A percentile compares a stretch with the other conserved stretches of the same genome.
Conservation (phyloP, 1,284 basidiomycete genomes). For the Schizophyllum amplum region DNA sequence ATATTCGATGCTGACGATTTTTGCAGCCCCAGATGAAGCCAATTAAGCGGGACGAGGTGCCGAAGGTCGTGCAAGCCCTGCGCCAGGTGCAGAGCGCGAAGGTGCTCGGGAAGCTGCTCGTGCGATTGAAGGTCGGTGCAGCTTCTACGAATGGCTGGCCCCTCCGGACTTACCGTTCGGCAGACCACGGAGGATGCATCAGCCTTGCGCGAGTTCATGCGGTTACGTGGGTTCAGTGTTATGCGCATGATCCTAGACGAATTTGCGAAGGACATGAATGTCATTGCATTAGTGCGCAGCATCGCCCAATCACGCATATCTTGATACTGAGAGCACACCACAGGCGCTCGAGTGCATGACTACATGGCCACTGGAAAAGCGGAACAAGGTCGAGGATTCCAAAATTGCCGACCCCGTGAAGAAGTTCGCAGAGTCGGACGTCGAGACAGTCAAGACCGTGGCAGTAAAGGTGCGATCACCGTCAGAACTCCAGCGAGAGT, state of each 20-base stretch:
- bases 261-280: slow-evolving; percentile 63
- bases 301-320: not conserved
- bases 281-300: slow-evolving; percentile 56
- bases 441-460: slow-evolving; percentile 44
- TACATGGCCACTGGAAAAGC: slow-evolving; percentile 78
- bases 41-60: slow-evolving; percentile 73
- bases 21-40: slow-evolving; percentile 69
- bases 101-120: slow-evolving; percentile 79
- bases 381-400: slow-evolving; percentile 93
- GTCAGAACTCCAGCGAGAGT: not conserved
- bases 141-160: not conserved
- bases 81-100: slow-evolving; percentile 84
- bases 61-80: slow-evolving; percentile 88
- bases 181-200: slow-evolving; percentile 84
- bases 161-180: slow-evolving; percentile 4
- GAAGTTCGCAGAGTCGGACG: slow-evolving; percentile 43
- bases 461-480: slow-evolving; percentile 44
- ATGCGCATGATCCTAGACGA: slow-evolving; percentile 89
- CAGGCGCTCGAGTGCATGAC: slow-evolving; percentile 72
- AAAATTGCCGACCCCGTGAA: slow-evolving; percentile 68
- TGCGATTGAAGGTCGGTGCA: slow-evolving; percentile 68
- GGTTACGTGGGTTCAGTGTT: slow-evolving; percentile 88
- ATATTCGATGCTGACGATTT: slow-evolving; percentile 7
- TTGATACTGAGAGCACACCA: not conserved
- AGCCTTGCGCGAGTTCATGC: slow-evolving; percentile 82